A percentile compares a stretch with the other conserved stretches of the same genome.
Evolutionary conservation across 2,329 filamentous ascomycete species (phyloP).

Genomic region (Aaosphaeria pasadenensis): DNA sequence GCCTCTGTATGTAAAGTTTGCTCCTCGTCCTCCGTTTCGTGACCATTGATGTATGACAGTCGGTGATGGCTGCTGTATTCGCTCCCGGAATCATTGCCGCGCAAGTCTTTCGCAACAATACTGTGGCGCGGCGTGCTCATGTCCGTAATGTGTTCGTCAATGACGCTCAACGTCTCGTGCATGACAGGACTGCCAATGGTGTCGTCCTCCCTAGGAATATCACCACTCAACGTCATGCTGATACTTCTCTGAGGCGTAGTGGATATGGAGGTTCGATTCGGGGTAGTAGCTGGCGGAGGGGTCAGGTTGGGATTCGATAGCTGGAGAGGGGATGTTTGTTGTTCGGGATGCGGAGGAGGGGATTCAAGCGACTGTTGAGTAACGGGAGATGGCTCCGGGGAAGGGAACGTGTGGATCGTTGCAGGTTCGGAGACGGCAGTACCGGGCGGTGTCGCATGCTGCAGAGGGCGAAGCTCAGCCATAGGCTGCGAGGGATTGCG

Average conservation of each 20-base stretch:
- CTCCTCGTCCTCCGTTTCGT: slow-evolving; percentile 94
- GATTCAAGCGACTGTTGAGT: slow-evolving; percentile 7
- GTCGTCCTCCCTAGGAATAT: slow-evolving; percentile 37
- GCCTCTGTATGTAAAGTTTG: slow-evolving; percentile 64
- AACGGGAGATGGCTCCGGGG: slow-evolving; percentile 12
- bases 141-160: slow-evolving; percentile 94
- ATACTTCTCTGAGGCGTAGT: slow-evolving; percentile 23
- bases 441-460: slow-evolving; percentile 7
- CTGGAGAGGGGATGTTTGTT: slow-evolving; percentile 11
- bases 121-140: slow-evolving; percentile 63
- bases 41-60: slow-evolving; percentile 86
- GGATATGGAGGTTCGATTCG: slow-evolving; percentile 19
- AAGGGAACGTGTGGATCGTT: slow-evolving; percentile 12
- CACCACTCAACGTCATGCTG: slow-evolving; percentile 33
- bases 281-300: neutral
- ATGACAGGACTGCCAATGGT: slow-evolving; percentile 71
- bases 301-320: neutral
- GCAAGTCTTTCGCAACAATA: slow-evolving; percentile 50
- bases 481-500: slow-evolving; percentile 26
- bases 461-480: slow-evolving; percentile 6
- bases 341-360: slow-evolving; percentile 5
- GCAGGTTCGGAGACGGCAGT: slow-evolving; percentile 15
- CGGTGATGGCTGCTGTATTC: slow-evolving; percentile 84
- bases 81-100: slow-evolving; percentile 74
- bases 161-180: slow-evolving; percentile 92